Evolutionary conservation across 495 filamentous ascomycete genomes (phyloP), one percentile per base, ranked within the genome.

Genomic region (Penicillium psychrofluorescens): DNA sequence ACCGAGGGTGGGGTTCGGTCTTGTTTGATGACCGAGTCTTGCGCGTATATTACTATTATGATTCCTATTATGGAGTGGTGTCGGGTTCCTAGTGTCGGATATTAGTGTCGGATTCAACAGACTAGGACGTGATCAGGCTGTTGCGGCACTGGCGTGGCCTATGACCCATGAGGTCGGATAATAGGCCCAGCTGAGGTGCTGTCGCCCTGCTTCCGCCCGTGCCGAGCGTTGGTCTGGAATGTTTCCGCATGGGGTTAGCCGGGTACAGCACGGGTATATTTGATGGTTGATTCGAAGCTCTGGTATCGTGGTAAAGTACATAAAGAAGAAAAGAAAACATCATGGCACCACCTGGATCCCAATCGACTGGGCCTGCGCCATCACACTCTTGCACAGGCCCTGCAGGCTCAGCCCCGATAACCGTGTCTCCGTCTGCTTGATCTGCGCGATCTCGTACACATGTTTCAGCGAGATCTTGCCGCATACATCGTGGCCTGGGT

Each of bases 391-490:
- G 64, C 84, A 88, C 38, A 99, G 51, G 1, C 88, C 87, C 68
- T 91, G 78, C 50, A 96, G 58, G 36, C 79, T 74, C 62, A 95
- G 61, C 32, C 88, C 90, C 8, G 84, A 86, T 51, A 97, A 70
- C 43, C 92, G 72, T 41, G 81, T 70, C 70, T 98, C 92, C 43
- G 75, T 68, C 48, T 88, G 80, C 76, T 99, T 99, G 66, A 97
- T 95, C 72, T 86, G 85, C 56, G 92, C 92, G 64, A 99, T 99
- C 74, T 97, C 91, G 60, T 91, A 96, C 38, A 99, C 69, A 68
- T 99, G 92, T 74, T 99, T 99, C 56, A 99, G 71, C 46, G 85
- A 90, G 34, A 97, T 75, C 11, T 77, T 78, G 43, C 94, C 92
- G 34, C 90, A 79, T 31, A 66, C 78, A 55, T 92, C 88, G 45